phyloP scores from a whole-genome alignment of 192 early-diverging fungal species.

The Linnemannia zychae region DNA sequence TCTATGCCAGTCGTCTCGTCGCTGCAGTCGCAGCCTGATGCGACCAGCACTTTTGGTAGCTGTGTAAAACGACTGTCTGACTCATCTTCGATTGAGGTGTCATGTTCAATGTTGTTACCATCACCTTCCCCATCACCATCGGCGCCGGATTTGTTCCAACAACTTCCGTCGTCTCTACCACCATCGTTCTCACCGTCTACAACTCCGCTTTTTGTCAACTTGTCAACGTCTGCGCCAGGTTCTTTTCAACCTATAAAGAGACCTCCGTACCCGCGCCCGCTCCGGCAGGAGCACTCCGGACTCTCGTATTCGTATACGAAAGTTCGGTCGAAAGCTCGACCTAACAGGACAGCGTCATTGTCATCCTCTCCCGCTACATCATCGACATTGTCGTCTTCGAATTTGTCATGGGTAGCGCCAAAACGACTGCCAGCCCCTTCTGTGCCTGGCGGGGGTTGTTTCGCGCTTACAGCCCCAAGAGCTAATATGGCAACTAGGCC shows the following conservation, averaged over 20 bases:
- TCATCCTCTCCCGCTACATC: not conserved
- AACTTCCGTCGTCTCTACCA: not conserved
- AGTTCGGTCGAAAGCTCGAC: not conserved
- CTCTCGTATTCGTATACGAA: not conserved
- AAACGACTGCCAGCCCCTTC: not conserved
- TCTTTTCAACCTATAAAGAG: not conserved
- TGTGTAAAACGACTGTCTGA: not conserved
- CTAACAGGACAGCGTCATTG: not conserved
- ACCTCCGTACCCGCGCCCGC: not conserved
- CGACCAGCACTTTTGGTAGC: not conserved
- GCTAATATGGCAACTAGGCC: not conserved
- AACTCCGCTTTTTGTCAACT: not conserved
- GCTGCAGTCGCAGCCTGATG: not conserved
- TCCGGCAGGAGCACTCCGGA: not conserved
- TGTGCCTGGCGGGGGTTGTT: not conserved
- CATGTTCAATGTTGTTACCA: too few relatives aligned
- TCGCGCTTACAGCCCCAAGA: not conserved
- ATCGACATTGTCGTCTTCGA: not conserved
- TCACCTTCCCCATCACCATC: not conserved
- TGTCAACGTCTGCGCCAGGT: not conserved
- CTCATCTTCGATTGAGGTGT: not conserved
- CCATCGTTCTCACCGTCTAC: not conserved
- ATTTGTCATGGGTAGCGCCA: not conserved
- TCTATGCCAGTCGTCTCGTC: not conserved
- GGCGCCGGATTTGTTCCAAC: not conserved